Conservation (phyloP, 768 basidiomycete species). For the Phanerodontia chrysosporium region DNA sequence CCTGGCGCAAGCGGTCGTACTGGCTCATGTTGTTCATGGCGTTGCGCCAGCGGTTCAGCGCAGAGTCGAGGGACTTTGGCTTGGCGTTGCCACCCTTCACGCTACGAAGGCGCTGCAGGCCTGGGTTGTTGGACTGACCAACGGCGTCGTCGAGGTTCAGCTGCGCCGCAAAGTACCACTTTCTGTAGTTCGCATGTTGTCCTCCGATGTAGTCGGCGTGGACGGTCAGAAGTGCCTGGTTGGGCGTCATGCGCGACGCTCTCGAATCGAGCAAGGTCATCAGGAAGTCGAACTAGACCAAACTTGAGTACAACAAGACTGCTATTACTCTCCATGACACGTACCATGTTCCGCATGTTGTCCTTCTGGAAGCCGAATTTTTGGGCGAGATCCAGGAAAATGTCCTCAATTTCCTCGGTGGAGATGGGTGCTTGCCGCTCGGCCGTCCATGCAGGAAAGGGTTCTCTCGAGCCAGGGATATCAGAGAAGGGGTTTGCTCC, state of each 20-base stretch:
- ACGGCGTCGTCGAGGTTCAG: constrained; percentile 99
- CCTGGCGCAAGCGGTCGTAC: constrained; percentile 94
- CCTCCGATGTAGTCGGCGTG: constrained; percentile 99
- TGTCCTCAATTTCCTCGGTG: constrained; percentile 97
- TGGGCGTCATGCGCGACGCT: constrained; percentile 96
- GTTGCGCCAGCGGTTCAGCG: constrained; percentile 91
- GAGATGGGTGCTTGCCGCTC: constrained; percentile 95
- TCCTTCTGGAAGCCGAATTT: constrained; percentile 99
- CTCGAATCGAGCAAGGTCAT: constrained; percentile 98
- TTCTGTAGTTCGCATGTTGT: constrained; percentile 97
- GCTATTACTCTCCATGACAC: constrained; percentile 20
- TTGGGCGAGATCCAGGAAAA: constrained; percentile 95
- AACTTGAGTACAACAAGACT: constrained; percentile 6
- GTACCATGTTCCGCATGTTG: constrained; percentile 91
- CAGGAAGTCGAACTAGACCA: constrained; percentile 82
- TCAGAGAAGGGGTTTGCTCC: constrained; percentile 25
- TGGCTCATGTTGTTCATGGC: constrained; percentile 99
- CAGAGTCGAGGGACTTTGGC: constrained; percentile 86
- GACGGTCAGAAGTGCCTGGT: constrained; percentile 91
- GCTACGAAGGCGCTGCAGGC: constrained; percentile 82
- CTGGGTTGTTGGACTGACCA: constrained; percentile 90
- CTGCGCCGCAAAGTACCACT: constrained; percentile 99
- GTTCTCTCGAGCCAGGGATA: constrained; percentile 39
- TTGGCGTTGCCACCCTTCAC: constrained; percentile 63
- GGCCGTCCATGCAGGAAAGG: constrained; percentile 93